Conservation (phyloP, 768 basidiomycete genomes). For the Hygrophoropsis aurantiaca region DNA sequence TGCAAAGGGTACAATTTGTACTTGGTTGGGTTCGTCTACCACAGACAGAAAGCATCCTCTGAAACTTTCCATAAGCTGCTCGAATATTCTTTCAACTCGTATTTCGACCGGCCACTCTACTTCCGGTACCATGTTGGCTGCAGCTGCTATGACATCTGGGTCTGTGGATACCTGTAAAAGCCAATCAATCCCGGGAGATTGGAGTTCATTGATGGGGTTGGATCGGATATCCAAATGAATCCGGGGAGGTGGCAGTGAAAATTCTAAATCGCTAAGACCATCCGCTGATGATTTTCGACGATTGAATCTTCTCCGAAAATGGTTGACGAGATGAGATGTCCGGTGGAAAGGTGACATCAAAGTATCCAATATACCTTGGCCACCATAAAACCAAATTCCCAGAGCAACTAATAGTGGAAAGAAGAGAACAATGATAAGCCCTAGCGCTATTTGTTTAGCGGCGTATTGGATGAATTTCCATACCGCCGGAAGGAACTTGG, state of each 20-base stretch:
- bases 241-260: too few relatives aligned
- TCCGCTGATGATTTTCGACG: too few relatives aligned
- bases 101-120: slow-evolving; percentile 1
- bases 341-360: not conserved
- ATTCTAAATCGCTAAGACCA: too few relatives aligned
- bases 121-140: not conserved
- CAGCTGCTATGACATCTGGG: not conserved
- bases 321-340: not conserved
- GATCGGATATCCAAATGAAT: too few relatives aligned
- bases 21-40: slow-evolving; percentile 7
- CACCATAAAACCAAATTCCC: not conserved
- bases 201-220: too few relatives aligned
- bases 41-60: slow-evolving; percentile 2
- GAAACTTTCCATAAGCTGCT: slow-evolving; percentile 2
- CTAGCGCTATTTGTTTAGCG: not conserved
- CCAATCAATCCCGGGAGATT: slow-evolving; percentile 3
- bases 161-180: slow-evolving; percentile 3
- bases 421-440: not conserved
- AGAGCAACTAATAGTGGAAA: not conserved
- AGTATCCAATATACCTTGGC: not conserved
- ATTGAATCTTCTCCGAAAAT: too few relatives aligned
- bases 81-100: not conserved
- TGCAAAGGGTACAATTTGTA: not conserved
- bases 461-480: not conserved
- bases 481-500: slow-evolving; percentile 8